phyloP scores from a whole-genome alignment of 441 rosid species.

The Adansonia gregorii region DNA sequence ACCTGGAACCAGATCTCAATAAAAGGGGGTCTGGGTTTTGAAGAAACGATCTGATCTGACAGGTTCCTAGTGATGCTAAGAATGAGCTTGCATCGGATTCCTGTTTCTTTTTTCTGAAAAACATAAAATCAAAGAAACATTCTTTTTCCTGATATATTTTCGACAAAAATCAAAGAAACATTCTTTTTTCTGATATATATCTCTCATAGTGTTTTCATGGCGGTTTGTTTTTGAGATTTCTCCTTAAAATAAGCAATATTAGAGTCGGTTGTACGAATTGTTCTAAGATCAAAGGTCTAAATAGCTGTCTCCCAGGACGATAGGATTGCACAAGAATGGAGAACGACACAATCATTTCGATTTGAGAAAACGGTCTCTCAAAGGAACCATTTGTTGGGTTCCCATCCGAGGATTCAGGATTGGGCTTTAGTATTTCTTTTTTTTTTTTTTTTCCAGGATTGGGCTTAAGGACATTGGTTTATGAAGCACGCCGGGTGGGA shows the following conservation, averaged over 20 bases:
- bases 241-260: background rate
- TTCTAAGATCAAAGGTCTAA: background rate
- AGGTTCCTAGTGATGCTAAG: background rate
- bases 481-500: background rate
- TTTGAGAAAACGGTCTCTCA: too few species aligned
- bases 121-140: background rate
- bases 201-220: background rate
- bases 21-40: slow-evolving; percentile 1
- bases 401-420: background rate
- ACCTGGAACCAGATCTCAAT: slow-evolving; percentile 5
- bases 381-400: background rate
- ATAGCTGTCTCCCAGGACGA: background rate
- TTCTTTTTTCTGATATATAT: background rate
- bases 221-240: background rate
- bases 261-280: too few species aligned
- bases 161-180: background rate
- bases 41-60: background rate
- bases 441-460: background rate
- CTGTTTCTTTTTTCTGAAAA: background rate
- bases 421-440: background rate
- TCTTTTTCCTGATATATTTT: background rate
- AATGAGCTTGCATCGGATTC: too few species aligned
- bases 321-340: background rate
- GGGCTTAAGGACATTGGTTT: background rate
- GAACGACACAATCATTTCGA: background rate